Percentiles rank a stretch among this genome's conserved stretches.
Evolutionary conservation across 768 basidiomycete genomes (phyloP).

Genomic region (Tricholoma sp.): DNA sequence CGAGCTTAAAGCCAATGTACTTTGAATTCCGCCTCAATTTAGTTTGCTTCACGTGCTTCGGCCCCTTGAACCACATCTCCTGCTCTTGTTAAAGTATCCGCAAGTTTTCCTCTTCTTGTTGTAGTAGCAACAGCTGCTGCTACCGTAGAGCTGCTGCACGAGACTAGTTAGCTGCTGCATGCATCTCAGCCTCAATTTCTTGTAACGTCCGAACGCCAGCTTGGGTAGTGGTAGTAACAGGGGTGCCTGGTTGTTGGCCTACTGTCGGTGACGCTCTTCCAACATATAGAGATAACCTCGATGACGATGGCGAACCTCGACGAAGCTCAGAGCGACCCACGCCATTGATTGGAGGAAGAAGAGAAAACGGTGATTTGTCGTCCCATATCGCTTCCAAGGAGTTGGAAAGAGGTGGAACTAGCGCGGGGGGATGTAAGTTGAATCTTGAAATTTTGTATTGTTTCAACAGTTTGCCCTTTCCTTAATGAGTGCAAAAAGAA

Average conservation of each 20-base stretch:
- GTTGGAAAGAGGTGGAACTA: constrained; percentile 35
- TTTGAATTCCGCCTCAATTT: too few species aligned
- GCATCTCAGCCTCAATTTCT: constrained; percentile 85
- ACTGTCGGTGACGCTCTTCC: constrained; percentile 15
- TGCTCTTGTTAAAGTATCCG: constrained; percentile 28
- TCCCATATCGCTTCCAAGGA: constrained; percentile 79
- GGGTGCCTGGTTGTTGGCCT: constrained; percentile 29
- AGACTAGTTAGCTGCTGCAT: constrained; percentile 48
- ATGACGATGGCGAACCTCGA: constrained; percentile 24
- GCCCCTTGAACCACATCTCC: not conserved
- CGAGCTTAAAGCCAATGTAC: too few species aligned
- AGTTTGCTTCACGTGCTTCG: too few species aligned
- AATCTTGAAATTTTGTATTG: too few species aligned
- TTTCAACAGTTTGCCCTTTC: too few species aligned
- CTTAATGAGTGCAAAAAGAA: too few species aligned
- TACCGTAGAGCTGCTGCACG: constrained; percentile 19
- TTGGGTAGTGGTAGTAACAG: constrained; percentile 23
- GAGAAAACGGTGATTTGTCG: constrained; percentile 71
- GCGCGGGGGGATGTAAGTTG: too few species aligned
- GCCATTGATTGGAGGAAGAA: constrained; percentile 54
- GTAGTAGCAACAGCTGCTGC: constrained; percentile 40
- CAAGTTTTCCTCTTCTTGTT: constrained; percentile 33
- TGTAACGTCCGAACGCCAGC: constrained; percentile 59
- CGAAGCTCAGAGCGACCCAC: constrained; percentile 34
- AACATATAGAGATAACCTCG: constrained; percentile 37